Evolutionary conservation across 148 eudicot genomes (phyloP).

Genomic region (Rhododendron vialii): DNA sequence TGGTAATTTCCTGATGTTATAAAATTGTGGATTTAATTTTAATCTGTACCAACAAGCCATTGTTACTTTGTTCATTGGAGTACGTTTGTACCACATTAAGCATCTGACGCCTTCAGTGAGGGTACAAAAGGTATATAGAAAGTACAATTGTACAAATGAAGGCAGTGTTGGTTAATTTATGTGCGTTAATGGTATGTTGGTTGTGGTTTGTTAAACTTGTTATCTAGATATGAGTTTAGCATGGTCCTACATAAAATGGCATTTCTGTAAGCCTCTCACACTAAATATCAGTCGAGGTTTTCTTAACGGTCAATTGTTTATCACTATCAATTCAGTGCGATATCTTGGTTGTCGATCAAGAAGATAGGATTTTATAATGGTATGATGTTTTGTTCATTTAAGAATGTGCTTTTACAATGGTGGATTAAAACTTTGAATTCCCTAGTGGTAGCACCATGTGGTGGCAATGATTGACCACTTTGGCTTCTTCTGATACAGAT

Average conservation of each 20-base stretch:
- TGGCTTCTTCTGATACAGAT: conserved; percentile 26
- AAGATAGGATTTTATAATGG: not conserved
- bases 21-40: not conserved
- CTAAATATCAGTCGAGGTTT: not conserved
- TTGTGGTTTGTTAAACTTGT: not conserved
- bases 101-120: not conserved
- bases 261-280: not conserved
- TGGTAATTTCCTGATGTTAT: not conserved
- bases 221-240: not conserved
- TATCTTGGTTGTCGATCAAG: not conserved
- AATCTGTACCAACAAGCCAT: not conserved
- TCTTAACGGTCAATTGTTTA: not conserved
- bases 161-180: not conserved
- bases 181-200: not conserved
- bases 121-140: not conserved
- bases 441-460: too few species aligned
- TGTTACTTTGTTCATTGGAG: not conserved
- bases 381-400: not conserved
- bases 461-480: not conserved
- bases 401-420: not conserved
- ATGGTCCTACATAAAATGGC: not conserved
- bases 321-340: not conserved
- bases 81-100: not conserved
- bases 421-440: not conserved
- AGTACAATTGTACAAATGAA: not conserved